phyloP scores from a whole-genome alignment of 2,329 filamentous ascomycete species.

The Neurospora sp. region DNA sequence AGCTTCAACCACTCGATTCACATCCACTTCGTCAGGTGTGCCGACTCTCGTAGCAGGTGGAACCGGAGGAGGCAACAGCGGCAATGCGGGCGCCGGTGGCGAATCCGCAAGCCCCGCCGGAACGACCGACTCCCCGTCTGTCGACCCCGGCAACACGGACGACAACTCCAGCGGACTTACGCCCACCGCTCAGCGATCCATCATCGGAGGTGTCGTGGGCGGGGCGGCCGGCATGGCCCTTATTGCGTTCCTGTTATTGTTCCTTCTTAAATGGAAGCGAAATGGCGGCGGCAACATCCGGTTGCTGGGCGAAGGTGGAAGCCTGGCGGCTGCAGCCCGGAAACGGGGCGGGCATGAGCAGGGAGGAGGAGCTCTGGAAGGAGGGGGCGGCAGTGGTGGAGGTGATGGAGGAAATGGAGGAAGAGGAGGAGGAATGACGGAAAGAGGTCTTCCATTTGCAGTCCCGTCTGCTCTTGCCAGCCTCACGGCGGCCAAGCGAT shows the following conservation, averaged over 20 bases:
- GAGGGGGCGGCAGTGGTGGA: neutral
- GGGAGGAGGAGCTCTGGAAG: slow-evolving; percentile 9
- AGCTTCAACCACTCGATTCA: slow-evolving; percentile 7
- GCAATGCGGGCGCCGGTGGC: slow-evolving; percentile 10
- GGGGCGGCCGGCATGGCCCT: slow-evolving; percentile 49
- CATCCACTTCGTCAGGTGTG: slow-evolving; percentile 25
- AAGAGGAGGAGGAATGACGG: slow-evolving; percentile 28
- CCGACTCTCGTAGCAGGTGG: slow-evolving; percentile 19
- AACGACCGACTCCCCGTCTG: slow-evolving; percentile 17
- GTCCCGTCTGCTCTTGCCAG: slow-evolving; percentile 28
- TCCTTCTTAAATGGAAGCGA: slow-evolving; percentile 44
- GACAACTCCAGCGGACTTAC: slow-evolving; percentile 17
- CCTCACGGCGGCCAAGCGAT: slow-evolving; percentile 14
- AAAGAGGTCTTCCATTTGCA: slow-evolving; percentile 35
- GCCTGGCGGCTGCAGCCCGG: slow-evolving; percentile 13
- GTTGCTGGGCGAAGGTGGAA: slow-evolving; percentile 33
- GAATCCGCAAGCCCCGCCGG: slow-evolving; percentile 16
- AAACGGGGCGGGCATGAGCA: slow-evolving; percentile 9
- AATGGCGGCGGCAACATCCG: slow-evolving; percentile 25
- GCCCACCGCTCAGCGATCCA: slow-evolving; percentile 18
- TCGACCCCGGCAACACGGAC: slow-evolving; percentile 14
- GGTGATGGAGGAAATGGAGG: slow-evolving; percentile 2
- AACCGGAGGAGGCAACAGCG: slow-evolving; percentile 11
- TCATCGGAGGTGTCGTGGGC: slow-evolving; percentile 49
- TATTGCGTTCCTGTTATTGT: slow-evolving; percentile 42